Conservation (phyloP, 257 asterid species). For the Solanum piurae region DNA sequence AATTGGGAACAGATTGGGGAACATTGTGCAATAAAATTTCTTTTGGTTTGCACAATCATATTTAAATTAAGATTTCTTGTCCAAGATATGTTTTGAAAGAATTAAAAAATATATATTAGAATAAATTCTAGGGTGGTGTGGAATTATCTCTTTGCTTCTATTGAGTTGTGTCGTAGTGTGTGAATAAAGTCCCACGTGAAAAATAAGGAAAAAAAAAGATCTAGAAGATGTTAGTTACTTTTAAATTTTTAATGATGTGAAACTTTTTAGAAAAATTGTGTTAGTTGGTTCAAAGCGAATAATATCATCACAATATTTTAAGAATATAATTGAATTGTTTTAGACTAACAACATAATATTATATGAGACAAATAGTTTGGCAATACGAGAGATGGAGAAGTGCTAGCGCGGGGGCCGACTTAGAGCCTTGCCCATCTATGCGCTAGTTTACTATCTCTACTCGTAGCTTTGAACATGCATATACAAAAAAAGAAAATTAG, state of each 20-base stretch:
- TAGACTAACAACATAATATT: not conserved
- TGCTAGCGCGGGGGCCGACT: no score
- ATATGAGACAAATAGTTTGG: not conserved
- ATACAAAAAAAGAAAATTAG: not conserved
- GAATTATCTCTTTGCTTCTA: not conserved
- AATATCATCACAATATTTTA: not conserved
- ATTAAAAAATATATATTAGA: not conserved
- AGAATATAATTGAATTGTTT: not conserved
- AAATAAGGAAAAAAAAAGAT: fast-evolving
- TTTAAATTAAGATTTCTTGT: not conserved
- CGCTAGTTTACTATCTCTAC: not conserved
- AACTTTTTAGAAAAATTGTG: not conserved
- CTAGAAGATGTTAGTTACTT: not conserved
- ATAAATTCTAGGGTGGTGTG: not conserved
- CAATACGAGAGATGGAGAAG: not conserved
- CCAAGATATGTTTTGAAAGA: not conserved
- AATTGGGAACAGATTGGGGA: not conserved
- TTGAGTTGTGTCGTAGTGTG: not conserved
- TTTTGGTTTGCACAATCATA: not conserved
- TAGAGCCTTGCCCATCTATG: not conserved
- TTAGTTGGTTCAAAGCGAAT: not conserved
- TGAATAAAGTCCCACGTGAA: not conserved
- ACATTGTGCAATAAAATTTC: not conserved
- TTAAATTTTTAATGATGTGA: not conserved
- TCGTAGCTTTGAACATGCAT: not conserved